These are phyloP conservation scores for Xylariaceae sp. DNA, from an alignment of 2,329 filamentous ascomycete genomes.

Conservation along the genomic window DNA sequence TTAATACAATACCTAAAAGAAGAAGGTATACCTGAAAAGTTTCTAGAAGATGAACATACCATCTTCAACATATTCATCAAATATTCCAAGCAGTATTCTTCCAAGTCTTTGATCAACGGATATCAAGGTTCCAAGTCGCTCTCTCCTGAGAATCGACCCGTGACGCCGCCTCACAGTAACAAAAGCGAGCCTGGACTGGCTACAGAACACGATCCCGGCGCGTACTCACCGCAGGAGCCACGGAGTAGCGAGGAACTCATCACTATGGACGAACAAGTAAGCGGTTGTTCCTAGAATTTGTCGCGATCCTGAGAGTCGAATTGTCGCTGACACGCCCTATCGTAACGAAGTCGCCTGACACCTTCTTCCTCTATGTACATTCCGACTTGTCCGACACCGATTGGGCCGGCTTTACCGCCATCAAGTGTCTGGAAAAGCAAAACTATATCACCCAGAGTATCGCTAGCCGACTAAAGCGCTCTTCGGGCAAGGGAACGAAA, in stretches of 20 bases:
- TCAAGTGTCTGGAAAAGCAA: not conserved
- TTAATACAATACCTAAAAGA: not conserved
- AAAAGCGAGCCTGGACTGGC: not conserved
- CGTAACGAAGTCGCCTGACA: not conserved
- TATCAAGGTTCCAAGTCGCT: not conserved
- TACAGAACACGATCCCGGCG: not conserved
- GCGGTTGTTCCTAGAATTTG: not conserved
- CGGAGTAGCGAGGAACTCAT: not conserved
- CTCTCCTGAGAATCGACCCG: not conserved
- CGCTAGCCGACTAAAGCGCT: not conserved
- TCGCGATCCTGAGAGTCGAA: not conserved
- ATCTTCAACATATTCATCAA: not conserved
- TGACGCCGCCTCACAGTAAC: not conserved
- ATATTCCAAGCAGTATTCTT: not conserved
- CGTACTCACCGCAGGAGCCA: not conserved
- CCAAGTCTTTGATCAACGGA: not conserved
- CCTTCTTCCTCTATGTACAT: not conserved
- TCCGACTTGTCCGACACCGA: not conserved
- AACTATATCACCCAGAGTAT: not conserved
- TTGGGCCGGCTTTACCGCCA: not conserved
- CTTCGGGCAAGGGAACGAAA: not conserved
- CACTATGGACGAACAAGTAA: not conserved
- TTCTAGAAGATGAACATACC: not conserved
- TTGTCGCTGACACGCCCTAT: not conserved
- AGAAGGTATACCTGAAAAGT: not conserved